phyloP scores from a whole-genome alignment of 73 alveolate species.

The Breviolum minutum region DNA sequence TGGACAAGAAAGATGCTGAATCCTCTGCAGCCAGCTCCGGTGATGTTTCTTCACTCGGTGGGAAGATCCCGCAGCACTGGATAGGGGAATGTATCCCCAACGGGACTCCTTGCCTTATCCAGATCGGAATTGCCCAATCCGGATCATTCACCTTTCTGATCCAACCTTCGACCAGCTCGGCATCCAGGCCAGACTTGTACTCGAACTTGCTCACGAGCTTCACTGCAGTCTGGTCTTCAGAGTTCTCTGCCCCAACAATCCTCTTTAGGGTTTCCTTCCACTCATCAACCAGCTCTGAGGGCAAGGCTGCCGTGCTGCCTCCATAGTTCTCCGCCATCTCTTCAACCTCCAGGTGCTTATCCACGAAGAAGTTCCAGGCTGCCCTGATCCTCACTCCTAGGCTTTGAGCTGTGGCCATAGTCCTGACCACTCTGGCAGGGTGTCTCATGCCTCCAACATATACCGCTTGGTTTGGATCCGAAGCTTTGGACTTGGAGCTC shows the following conservation, averaged over 20 bases:
- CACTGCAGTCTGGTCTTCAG: background rate
- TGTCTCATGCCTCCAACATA: background rate
- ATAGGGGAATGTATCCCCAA: background rate
- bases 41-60: background rate
- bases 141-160: background rate
- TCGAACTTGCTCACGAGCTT: background rate
- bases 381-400: background rate
- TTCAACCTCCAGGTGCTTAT: background rate
- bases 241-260: background rate
- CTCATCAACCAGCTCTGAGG: background rate
- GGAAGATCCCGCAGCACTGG: background rate
- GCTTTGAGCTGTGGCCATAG: background rate
- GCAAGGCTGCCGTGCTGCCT: background rate
- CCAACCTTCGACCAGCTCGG: background rate
- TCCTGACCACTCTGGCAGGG: background rate
- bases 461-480: background rate
- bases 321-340: constrained; percentile 7
- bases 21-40: background rate
- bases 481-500: background rate
- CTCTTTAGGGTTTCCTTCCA: background rate
- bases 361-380: background rate
- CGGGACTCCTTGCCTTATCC: background rate
- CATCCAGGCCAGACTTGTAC: background rate
- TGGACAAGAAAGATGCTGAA: background rate
- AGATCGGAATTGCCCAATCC: background rate